Evolutionary conservation across 306 rosid species (phyloP), one percentile per base, ranked within the genome.

Genomic region (Pterocarpus macrocarpus): DNA sequence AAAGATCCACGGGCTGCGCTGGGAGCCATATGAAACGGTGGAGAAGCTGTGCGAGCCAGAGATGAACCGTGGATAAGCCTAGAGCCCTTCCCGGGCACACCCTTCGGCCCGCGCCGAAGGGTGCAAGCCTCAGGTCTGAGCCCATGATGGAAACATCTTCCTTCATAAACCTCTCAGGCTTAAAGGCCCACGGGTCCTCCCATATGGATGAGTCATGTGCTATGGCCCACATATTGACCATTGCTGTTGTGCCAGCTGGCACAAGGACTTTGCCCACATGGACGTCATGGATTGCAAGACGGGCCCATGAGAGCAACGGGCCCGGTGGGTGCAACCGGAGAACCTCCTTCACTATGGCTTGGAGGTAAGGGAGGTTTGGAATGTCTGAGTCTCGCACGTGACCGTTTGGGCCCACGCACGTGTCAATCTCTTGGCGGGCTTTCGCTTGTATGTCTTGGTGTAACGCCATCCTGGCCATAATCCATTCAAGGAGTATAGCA

Each of bases 211-310:
- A 76, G 72, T 92, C 92, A 3, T 90, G 97, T 13, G 94, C 69
- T 71, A 92, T 92, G 38, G 95, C 92, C 97, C 95, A 92, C 97
- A 92, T 90, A 76, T 92, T 92, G 2, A 92, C 97, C 90, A 90
- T 91, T 12, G 95, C 94, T 0, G 95, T 90, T 0, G 97, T 92
- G 78, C 97, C 97, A n/a, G 90, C 91, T 30, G 95, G 95, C 15
- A 92, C 83, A 0, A 85, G 6, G 10, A 83, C 35, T 64, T 92
- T 92, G 55, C 80, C 97, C 16, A 92, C 81, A 10, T 89, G 88
- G 59, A 89, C 95, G 3, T 90, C 97, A 3, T 92, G 90, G 78
- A 85, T 36, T 0, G 97, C 89, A 0, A 92, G 82, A 2, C 97
- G 94, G 35, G 97, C 97, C 97, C 97, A 92, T 0, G 97, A 92